Evolutionary conservation across 2,329 filamentous ascomycete genomes (phyloP).

Genomic region (Paecilomyces niveus): DNA sequence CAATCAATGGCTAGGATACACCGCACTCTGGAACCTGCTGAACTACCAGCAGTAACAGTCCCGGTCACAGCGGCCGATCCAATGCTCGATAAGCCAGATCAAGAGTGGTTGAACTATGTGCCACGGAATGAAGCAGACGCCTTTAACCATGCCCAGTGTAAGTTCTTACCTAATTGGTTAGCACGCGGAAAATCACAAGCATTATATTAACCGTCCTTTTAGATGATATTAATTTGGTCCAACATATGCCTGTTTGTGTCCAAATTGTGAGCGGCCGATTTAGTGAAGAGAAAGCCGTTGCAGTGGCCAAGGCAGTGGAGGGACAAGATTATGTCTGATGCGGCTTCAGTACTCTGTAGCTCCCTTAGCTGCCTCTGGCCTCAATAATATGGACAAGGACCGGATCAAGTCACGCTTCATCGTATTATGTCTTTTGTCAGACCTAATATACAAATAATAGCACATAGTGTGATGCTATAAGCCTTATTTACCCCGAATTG

Average conservation of each 20-base stretch:
- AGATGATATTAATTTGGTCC: constrained; percentile 25
- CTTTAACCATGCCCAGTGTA: constrained; percentile 27
- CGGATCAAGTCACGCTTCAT: no score
- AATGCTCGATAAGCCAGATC: constrained; percentile 14
- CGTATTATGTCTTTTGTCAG: no score
- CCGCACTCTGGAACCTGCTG: constrained; percentile 28
- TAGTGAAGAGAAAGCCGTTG: constrained; percentile 27
- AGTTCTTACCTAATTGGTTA: neutral
- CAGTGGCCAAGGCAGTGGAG: constrained; percentile 26
- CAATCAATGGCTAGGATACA: constrained; percentile 29
- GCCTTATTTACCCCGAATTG: no score
- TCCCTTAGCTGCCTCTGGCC: no score
- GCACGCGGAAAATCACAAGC: neutral
- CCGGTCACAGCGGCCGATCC: no score
- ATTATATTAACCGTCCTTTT: neutral
- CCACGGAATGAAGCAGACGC: constrained; percentile 23
- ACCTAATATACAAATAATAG: no score
- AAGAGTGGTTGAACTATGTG: constrained; percentile 24
- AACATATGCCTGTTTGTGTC: constrained; percentile 27
- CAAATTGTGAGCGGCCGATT: constrained; percentile 26
- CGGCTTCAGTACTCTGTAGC: no score
- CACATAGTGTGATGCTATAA: no score
- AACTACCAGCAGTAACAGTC: constrained; percentile 25
- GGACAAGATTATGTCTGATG: no score
- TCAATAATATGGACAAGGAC: no score